Evolutionary conservation across 192 early-diverging fungal genomes (phyloP).

Genomic region (Piromyces finnis): DNA sequence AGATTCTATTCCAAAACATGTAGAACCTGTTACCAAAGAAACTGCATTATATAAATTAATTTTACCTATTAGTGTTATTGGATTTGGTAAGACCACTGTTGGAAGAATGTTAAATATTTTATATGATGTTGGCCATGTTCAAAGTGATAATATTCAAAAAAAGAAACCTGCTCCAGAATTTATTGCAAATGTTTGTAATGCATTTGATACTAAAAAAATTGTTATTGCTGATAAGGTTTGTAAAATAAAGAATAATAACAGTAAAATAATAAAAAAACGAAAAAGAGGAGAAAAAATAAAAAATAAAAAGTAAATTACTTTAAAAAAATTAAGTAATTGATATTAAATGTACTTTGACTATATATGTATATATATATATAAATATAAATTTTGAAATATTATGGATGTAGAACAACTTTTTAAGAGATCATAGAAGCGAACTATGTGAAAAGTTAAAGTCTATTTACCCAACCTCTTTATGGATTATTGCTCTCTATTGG

Average conservation of each 20-base stretch:
- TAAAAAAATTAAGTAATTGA: no score
- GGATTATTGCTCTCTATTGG: background rate
- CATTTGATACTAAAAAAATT: background rate
- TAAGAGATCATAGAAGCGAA: background rate
- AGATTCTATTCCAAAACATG: constrained; percentile 4
- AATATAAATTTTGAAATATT: no score
- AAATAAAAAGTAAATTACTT: no score
- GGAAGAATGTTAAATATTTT: constrained; percentile 7
- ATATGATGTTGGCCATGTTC: background rate
- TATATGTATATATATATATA: no score
- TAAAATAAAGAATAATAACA: background rate
- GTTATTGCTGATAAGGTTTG: background rate
- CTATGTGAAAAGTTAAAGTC: background rate
- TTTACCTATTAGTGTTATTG: constrained; percentile 62
- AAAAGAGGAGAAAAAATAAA: no score
- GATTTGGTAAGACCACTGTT: constrained; percentile 47
- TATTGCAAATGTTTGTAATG: background rate
- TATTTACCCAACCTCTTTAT: background rate
- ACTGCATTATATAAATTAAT: constrained; percentile 15
- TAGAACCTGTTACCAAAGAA: background rate
- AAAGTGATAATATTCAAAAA: background rate
- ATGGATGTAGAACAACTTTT: background rate
- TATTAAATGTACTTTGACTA: no score
- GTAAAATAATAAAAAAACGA: no score
- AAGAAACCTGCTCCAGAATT: background rate